These are phyloP conservation scores for Mortierella sp. DNA, from an alignment of 371 early-diverging fungal genomes.

Conservation along the genomic window DNA sequence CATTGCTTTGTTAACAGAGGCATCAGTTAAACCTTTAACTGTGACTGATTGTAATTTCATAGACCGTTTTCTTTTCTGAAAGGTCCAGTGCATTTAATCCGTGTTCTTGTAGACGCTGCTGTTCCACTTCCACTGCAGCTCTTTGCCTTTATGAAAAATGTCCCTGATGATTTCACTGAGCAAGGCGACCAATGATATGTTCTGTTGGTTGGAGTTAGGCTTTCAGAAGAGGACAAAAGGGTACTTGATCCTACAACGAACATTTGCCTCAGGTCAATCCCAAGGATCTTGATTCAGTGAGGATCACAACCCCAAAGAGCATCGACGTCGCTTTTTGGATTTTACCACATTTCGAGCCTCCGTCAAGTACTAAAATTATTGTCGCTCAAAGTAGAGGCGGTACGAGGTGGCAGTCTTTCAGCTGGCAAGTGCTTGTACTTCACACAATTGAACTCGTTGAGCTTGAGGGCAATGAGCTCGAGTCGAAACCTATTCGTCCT, in stretches of 20 bases:
- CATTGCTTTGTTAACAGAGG: constrained; percentile 23
- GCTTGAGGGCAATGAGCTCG: constrained; percentile 9
- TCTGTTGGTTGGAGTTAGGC: too few species aligned
- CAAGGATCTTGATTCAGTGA: constrained; percentile 7
- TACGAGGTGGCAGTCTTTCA: too few species aligned
- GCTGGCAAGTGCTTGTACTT: too few species aligned
- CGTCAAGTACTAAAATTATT: constrained; percentile 12
- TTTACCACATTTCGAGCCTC: constrained; percentile 26
- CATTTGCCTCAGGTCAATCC: constrained; percentile 21
- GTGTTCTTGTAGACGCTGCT: constrained; percentile 16
- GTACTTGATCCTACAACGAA: constrained; percentile 21
- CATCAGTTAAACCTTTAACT: constrained; percentile 20
- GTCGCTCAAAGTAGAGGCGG: too few species aligned
- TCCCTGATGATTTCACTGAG: constrained; percentile 17
- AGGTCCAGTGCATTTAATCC: constrained; percentile 25
- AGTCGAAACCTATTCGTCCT: constrained; percentile 11
- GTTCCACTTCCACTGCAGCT: constrained; percentile 24
- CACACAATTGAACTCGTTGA: too few species aligned
- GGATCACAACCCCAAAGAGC: constrained; percentile 11
- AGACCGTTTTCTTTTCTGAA: constrained; percentile 24
- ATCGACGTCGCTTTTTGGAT: constrained; percentile 14
- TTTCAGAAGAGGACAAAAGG: background rate
- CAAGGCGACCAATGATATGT: constrained; percentile 29
- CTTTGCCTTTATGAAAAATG: constrained; percentile 20
- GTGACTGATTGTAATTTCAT: constrained; percentile 24